Evolutionary conservation across 768 basidiomycete genomes (phyloP), one percentile per base, ranked within the genome.

Genomic region (Aureoboletus auriporus): DNA sequence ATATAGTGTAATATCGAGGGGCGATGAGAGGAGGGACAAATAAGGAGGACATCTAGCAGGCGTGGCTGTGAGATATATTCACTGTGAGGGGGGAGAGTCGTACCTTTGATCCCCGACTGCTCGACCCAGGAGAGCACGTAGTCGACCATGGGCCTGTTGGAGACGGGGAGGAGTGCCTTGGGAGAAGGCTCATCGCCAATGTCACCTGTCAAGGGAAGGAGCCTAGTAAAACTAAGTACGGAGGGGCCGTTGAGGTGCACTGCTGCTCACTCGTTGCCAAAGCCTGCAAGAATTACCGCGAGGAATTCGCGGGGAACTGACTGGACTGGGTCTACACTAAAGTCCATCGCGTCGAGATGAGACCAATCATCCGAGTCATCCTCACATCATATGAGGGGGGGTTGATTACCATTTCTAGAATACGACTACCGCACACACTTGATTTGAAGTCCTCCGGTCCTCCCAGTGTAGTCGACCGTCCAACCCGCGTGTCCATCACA

Each of bases 81-180:
- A 48, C 28, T n/a, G 16, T 30, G 46, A 53, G 14, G 44, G 35
- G 29, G 30, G 3, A 9, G 13, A 23, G 33, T 39, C 73, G 38
- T 46, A 87, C 93, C 91, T 73, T 79, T 81, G 31, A 96, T 82
- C 17, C 91, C 90, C 10, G 91, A 84, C 36, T 86, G 79, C 57
- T 95, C 89, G 27, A 97, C 67, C 94, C 94, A 97, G 8, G 79
- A 73, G 26, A 97, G 74, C 8, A 80, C 77, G 55, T 89, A 88
- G 61, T 91, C 86, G 50, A 97, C 75, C 71, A 96, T 81, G 2
- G 93, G 91, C 53, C 76, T 86, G 60, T 96, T 95, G 23, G 83
- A 90, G 31, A 97, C 76, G 7, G 93, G 90, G 6, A 96, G 74
- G 7, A 97, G 71, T 7, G 93, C 86, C 63, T 97, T 97, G 35